These are phyloP conservation scores for Cyanodermella asteris DNA, from an alignment of 2,329 filamentous ascomycete species.

Conservation along the genomic window DNA sequence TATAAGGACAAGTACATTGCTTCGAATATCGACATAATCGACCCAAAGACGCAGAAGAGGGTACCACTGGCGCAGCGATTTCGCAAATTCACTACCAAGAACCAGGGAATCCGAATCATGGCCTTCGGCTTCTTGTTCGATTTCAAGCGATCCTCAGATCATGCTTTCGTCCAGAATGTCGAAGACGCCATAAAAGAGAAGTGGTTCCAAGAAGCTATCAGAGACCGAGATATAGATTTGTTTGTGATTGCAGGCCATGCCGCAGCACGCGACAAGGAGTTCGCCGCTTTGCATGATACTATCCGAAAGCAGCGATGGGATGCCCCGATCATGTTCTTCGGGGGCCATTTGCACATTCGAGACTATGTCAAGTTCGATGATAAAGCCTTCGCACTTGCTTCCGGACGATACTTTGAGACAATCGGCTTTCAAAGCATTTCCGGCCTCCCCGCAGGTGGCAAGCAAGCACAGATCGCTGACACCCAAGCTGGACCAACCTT, in stretches of 20 bases:
- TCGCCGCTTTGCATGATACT: slow-evolving; percentile 51
- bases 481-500: slow-evolving; percentile 33
- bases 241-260: slow-evolving; percentile 78
- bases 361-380: slow-evolving; percentile 64
- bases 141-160: slow-evolving; percentile 77
- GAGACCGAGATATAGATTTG: slow-evolving; percentile 58
- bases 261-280: slow-evolving; percentile 60
- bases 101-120: slow-evolving; percentile 61
- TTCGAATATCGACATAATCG: slow-evolving; percentile 78
- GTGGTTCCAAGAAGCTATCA: slow-evolving; percentile 76
- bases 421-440: slow-evolving; percentile 81
- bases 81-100: slow-evolving; percentile 78
- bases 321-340: slow-evolving; percentile 77
- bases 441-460: slow-evolving; percentile 30
- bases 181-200: slow-evolving; percentile 57
- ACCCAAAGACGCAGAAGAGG: slow-evolving; percentile 45
- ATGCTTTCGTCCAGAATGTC: slow-evolving; percentile 64
- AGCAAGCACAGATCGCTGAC: slow-evolving; percentile 10
- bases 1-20: slow-evolving; percentile 65
- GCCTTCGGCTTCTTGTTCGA: slow-evolving; percentile 92
- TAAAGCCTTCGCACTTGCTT: slow-evolving; percentile 58
- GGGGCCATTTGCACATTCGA: slow-evolving; percentile 73
- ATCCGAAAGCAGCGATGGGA: slow-evolving; percentile 59
- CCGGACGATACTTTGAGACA: slow-evolving; percentile 84
- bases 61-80: slow-evolving; percentile 63